Percentiles rank a stretch among this genome's conserved stretches.
phyloP scores from a whole-genome alignment of 495 filamentous ascomycete genomes.

The Copromyces sp. region DNA sequence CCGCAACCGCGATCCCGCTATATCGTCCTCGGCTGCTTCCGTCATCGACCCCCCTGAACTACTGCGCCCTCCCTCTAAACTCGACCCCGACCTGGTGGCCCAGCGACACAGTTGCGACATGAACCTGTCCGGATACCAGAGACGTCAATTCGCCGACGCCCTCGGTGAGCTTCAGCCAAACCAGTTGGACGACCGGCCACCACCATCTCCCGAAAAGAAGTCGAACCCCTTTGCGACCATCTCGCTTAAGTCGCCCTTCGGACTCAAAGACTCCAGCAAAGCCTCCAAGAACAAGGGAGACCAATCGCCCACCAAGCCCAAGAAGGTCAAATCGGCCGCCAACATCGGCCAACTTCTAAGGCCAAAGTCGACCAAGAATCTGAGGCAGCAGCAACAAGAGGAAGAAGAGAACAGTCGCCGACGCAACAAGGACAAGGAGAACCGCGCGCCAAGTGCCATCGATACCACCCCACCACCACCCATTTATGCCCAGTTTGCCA shows the following conservation, averaged over 20 bases:
- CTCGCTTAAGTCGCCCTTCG: slow-evolving; percentile 48
- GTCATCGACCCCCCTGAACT: neutral
- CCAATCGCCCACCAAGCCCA: slow-evolving; percentile 47
- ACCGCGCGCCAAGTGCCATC: slow-evolving; percentile 41
- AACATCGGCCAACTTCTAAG: slow-evolving; percentile 58
- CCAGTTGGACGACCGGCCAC: slow-evolving; percentile 26
- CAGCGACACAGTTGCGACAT: slow-evolving; percentile 5
- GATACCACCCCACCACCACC: slow-evolving; percentile 45
- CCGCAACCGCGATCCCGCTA: neutral
- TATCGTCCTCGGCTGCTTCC: neutral
- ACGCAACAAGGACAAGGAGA: slow-evolving; percentile 66
- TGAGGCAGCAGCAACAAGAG: slow-evolving; percentile 27
- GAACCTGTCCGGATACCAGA: slow-evolving; percentile 16
- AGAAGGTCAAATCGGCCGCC: slow-evolving; percentile 77
- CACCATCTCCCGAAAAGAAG: slow-evolving; percentile 44
- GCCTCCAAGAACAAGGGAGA: slow-evolving; percentile 23
- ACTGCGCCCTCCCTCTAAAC: neutral
- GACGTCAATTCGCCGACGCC: slow-evolving; percentile 27
- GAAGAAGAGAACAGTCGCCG: slow-evolving; percentile 23
- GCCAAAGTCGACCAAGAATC: slow-evolving; percentile 49
- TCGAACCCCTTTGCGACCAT: slow-evolving; percentile 50
- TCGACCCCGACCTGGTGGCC: slow-evolving; percentile 11
- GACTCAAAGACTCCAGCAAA: slow-evolving; percentile 40
- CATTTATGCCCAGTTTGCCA: slow-evolving; percentile 65
- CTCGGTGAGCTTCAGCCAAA: slow-evolving; percentile 43